Base-by-base conservation (phyloP, 2,329 filamentous ascomycete species). In the Blastomyces silverae region DNA sequence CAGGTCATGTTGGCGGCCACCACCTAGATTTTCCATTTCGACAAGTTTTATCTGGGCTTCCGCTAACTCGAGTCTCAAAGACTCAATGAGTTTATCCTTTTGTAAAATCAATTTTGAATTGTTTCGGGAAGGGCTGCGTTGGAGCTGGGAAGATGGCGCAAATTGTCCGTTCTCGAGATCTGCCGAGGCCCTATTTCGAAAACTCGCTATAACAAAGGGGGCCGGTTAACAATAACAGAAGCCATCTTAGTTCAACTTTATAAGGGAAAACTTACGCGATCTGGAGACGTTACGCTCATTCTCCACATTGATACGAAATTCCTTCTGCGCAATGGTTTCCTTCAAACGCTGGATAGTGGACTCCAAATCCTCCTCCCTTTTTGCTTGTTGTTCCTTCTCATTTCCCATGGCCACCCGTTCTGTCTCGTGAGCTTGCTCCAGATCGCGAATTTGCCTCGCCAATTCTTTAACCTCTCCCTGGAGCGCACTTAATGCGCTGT, bases 81-180 rank as follows among this genome's bases (percentile, higher is more conserved):
- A 91, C 76, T 97, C 93, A 71, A 99, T 97, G 66, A 97, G 82
- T 79, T 95, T 94, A 78, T 99, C 94, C 77, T 97, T 99, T 76
- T 97, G 92, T 70, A 95, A 83, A 61, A 97, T 84, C 62, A 96
- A 82, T 76, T 93, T 95, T 17, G 92, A 95, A 77, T 89, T 93
- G 75, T 90, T 95, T 68, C 89, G 85, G 44, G 92, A 96, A 71
- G 95, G 90, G 82, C 91, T 96, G 69, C 91, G 89, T 71, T 93
- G 87, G 63, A 96, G 79, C 3, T 91, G 91, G 20, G 89, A 89
- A 1, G 91, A 89, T 17, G 92, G 92, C 10, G 92, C 92, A 73
- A 97, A 97, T 72, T 90, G 90, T 61, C 86, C 87, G 66, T 81
- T 84, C 69, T 93, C 90, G 64, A 92, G 84, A 79, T 78, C 88